Base-by-base conservation (phyloP, 2,329 filamentous ascomycete genomes). In the Mycosphaerella sp. region DNA sequence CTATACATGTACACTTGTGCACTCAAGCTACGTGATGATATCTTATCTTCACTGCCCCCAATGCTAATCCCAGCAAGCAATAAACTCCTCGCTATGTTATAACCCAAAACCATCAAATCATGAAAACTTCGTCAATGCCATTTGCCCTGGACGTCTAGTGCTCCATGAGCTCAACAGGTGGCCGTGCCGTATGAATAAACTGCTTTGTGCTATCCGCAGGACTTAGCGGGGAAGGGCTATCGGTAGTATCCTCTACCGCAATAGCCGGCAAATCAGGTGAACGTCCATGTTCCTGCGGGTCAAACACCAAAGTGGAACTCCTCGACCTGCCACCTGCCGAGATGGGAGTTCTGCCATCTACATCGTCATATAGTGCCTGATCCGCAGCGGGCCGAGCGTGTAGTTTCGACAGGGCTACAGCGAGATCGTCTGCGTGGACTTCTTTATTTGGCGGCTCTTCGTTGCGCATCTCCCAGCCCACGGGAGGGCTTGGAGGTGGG, bases 361-460 rank as follows among this genome's bases (percentile, higher is more conserved):
- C 57, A 17, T 64, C 56, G 35, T 62, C 53, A 18, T 57, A 56
- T 55, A 62, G 35, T 14, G 62, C 63, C 34, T 61, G 65, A 12
- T 65, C 62, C 1, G 68, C 64, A 6, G 56, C 62, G 4, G 64
- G 66, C 46, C 66, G 61, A 3, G 74, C 73, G 40, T 75, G 74
- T 49, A 85, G 65, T 52, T 72, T 75, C 13, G 75, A 70, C 45
- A 85, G 66, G 13, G 81, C 81, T 2, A 69, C 65, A 0, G 78
- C 79, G 36, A 85, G 70, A 62, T 85, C 81, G 49, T 77, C 75
- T 0, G 81, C 79, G 60, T 84, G 80, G 7, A 82, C 80, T 51
- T 82, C 76, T 66, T 80, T 83, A 67, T 85, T 85, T 5, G 81
- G 81, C 9, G 81, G 78, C 21, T 80, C 81, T 63, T 85, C 81